Evolutionary conservation across 306 rosid species (phyloP), one percentile per base, ranked within the genome.

Genomic region (Lablab purpureus): DNA sequence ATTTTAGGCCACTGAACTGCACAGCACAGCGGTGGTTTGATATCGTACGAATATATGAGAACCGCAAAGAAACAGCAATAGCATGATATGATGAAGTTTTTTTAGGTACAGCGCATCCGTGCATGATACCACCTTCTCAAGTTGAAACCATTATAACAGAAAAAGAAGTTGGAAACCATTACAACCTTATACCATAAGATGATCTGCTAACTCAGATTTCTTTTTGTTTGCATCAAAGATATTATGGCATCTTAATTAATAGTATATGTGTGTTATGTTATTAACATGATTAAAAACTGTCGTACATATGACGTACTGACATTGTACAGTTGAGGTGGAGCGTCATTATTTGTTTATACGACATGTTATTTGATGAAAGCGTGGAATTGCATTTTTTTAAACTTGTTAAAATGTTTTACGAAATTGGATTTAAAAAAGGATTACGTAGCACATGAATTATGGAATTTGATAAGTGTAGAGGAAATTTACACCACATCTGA

Each of bases 11-110:
- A 47, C 25, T 63, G 32, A 27, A 28, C 45, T 27, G 67, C 54
- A 23, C 37, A 56, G 67, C 54, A 23, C 37, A 56, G 68, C 67
- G 71, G n/a, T 74, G 71, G n/a, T 74, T 59, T 27, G n/a, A 59
- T 74, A 55, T 59, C 22, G 67, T 56, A 73, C 68, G 78, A 73
- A 73, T 27, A n/a, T 6, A 43, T 43, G 36, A 60, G 47, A 32
- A 62, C 49, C 15, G 58, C n/a, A 74, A 40, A 41, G 56, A 58
- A 23, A 74, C 69, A 9, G 60, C 23, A 6, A 54, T 37, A 36
- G 10, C 50, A 52, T 74, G 55, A 58, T 58, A 46, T 17, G 17
- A 46, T 17, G 41, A 46, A 9, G n/a, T 17, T 49, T 46, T 37
- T 64, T 34, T 34, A 34, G 47, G 49, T 64, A 34, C 49, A 10